Conservation (phyloP, 345 rosid species). For the Salix purpurea region DNA sequence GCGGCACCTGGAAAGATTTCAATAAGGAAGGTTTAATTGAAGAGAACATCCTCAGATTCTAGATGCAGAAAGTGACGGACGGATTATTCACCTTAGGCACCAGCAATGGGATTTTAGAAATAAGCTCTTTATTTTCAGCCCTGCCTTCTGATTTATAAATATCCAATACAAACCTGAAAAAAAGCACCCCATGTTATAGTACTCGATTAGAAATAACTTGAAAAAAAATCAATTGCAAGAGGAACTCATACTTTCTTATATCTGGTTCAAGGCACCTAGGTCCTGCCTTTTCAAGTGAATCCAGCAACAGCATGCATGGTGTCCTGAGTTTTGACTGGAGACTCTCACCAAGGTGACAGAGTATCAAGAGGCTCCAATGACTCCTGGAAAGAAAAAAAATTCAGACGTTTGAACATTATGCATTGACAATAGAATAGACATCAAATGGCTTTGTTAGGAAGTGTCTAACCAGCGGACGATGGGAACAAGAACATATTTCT, state of each 20-base stretch:
- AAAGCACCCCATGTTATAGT: background rate
- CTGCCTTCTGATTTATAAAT: conserved; percentile 48
- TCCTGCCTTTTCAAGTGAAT: conserved; percentile 51
- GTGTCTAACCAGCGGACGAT: conserved; percentile 54
- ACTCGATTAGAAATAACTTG: background rate
- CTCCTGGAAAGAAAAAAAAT: conserved; percentile 34
- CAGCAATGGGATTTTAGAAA: conserved; percentile 45
- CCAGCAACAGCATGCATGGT: conserved; percentile 64
- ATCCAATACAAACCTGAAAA: conserved; percentile 58
- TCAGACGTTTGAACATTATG: background rate
- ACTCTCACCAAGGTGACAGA: conserved; percentile 60
- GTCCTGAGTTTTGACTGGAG: conserved; percentile 35
- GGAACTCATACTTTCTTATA: conserved; percentile 46
- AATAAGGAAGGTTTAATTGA: background rate
- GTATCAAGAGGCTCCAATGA: conserved; percentile 72
- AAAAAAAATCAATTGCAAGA: background rate
- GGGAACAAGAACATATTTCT: conserved; percentile 67
- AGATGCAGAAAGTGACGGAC: background rate
- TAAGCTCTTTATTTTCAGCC: conserved; percentile 32
- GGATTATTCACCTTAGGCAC: conserved; percentile 47
- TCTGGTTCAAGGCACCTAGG: conserved; percentile 52
- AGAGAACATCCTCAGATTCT: background rate
- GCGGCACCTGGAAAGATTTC: conserved; percentile 52
- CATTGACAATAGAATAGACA: background rate
- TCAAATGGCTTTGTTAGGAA: background rate